Conservation (phyloP, 768 basidiomycete genomes). For the Lactarius deliciosus region DNA sequence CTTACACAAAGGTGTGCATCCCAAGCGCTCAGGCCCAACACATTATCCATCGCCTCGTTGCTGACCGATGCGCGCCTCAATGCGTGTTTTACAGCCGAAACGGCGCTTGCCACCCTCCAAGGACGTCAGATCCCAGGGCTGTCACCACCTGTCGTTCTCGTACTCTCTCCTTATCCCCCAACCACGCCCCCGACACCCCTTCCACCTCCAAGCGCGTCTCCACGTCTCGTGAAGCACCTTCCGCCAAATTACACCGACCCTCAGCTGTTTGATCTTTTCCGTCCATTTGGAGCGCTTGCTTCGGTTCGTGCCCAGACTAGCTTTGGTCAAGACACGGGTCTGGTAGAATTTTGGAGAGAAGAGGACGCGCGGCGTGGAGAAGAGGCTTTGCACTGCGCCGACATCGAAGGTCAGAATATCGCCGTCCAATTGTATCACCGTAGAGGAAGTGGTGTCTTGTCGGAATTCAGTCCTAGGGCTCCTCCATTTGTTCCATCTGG, state of each 20-base stretch:
- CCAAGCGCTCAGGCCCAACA: constrained; percentile 1
- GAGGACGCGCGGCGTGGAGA: constrained; percentile 79
- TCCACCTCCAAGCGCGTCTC: constrained; percentile 72
- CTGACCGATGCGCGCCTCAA: constrained; percentile 19
- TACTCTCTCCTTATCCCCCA: constrained; percentile 82
- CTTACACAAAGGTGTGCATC: constrained; percentile 67
- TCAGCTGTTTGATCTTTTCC: constrained; percentile 80
- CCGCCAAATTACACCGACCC: constrained; percentile 66
- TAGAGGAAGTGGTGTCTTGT: constrained; percentile 48
- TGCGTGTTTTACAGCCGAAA: constrained; percentile 61
- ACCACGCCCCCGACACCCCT: constrained; percentile 72
- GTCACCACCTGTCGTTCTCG: constrained; percentile 56
- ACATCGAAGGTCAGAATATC: constrained; percentile 82
- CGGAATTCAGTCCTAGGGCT: constrained; percentile 72
- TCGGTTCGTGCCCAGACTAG: constrained; percentile 72
- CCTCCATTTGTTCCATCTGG: constrained; percentile 75
- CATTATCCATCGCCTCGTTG: constrained; percentile 1
- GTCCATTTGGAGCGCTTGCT: constrained; percentile 80
- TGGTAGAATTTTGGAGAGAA: constrained; percentile 86
- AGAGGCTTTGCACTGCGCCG: constrained; percentile 79
- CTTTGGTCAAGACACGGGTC: constrained; percentile 73
- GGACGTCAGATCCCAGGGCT: constrained; percentile 66
- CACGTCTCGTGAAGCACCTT: constrained; percentile 83
- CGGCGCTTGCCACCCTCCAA: constrained; percentile 82
- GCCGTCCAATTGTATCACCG: constrained; percentile 74